Evolutionary conservation across 129 eudicot species (phyloP).

Genomic region (Lactuca sativa): DNA sequence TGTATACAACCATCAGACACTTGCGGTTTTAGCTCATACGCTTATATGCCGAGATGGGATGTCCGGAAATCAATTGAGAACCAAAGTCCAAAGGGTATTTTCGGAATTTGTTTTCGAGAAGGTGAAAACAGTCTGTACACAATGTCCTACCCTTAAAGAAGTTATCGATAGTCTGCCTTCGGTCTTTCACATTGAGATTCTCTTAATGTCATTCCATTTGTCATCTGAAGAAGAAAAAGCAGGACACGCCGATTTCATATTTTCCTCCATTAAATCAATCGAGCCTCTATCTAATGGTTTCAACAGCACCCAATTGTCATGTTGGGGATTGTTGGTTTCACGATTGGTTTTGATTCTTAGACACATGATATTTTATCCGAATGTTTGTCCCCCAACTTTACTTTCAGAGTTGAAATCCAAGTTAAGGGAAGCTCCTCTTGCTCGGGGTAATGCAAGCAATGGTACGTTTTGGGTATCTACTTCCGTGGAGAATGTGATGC

Average conservation of each 20-base stretch:
- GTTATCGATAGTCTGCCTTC: slow-evolving; percentile 76
- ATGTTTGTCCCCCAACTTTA: slow-evolving; percentile 73
- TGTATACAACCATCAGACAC: slow-evolving; percentile 72
- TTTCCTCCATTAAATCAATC: slow-evolving; percentile 52
- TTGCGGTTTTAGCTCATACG: slow-evolving; percentile 73
- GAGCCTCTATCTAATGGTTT: slow-evolving; percentile 44
- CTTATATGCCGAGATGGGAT: slow-evolving; percentile 57
- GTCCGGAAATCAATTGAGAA: slow-evolving; percentile 67
- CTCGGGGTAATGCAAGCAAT: slow-evolving; percentile 37
- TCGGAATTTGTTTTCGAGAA: slow-evolving; percentile 58
- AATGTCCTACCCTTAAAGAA: slow-evolving; percentile 48
- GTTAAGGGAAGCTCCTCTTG: slow-evolving; percentile 55
- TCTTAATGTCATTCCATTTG: slow-evolving; percentile 80
- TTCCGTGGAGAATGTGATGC: slow-evolving; percentile 51
- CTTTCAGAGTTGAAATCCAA: slow-evolving; percentile 78
- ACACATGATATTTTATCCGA: slow-evolving; percentile 77
- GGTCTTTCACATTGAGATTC: slow-evolving; percentile 79
- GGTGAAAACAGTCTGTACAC: slow-evolving; percentile 44
- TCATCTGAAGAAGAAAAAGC: slow-evolving; percentile 78
- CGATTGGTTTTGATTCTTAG: slow-evolving; percentile 80
- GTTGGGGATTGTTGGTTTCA: slow-evolving; percentile 85
- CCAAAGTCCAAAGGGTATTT: slow-evolving; percentile 50
- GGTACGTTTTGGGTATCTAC: slow-evolving; percentile 64
- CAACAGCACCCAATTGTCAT: slow-evolving; percentile 61
- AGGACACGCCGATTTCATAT: slow-evolving; percentile 49